phyloP scores from a whole-genome alignment of 805 yeast genomes.

The Myxozyma geophila region DNA sequence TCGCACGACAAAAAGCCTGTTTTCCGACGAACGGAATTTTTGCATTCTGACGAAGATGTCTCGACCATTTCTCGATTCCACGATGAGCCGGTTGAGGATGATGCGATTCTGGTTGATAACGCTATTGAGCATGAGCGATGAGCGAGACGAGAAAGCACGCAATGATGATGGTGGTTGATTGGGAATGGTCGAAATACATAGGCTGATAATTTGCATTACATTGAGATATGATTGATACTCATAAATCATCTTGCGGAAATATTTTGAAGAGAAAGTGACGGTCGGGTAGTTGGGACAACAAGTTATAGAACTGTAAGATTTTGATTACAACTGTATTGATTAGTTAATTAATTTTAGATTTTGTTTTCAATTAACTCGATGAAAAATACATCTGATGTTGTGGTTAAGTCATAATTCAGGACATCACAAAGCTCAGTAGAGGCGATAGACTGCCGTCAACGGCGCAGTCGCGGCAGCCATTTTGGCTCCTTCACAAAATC shows the following conservation, averaged over 20 bases:
- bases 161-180: neutral
- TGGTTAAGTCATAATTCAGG: too few relatives aligned
- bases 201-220: too few relatives aligned
- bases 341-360: too few relatives aligned
- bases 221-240: too few relatives aligned
- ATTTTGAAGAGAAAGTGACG: neutral
- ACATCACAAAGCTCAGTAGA: too few relatives aligned
- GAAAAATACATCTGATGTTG: too few relatives aligned
- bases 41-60: slow-evolving; percentile 7
- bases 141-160: neutral
- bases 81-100: slow-evolving; percentile 28
- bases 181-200: neutral
- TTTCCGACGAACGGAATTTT: slow-evolving; percentile 1
- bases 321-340: neutral
- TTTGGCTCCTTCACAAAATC: too few relatives aligned
- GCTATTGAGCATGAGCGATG: neutral
- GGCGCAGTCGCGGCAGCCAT: too few relatives aligned
- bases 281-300: too few relatives aligned
- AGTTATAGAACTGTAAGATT: neutral
- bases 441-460: too few relatives aligned
- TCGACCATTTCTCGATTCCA: slow-evolving; percentile 18
- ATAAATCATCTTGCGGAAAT: neutral
- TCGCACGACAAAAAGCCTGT: slow-evolving; percentile 45
- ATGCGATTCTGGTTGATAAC: slow-evolving; percentile 23
- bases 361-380: too few relatives aligned